Base-by-base conservation (phyloP, 1,284 basidiomycete species). In the Clitocybe nebularis region DNA sequence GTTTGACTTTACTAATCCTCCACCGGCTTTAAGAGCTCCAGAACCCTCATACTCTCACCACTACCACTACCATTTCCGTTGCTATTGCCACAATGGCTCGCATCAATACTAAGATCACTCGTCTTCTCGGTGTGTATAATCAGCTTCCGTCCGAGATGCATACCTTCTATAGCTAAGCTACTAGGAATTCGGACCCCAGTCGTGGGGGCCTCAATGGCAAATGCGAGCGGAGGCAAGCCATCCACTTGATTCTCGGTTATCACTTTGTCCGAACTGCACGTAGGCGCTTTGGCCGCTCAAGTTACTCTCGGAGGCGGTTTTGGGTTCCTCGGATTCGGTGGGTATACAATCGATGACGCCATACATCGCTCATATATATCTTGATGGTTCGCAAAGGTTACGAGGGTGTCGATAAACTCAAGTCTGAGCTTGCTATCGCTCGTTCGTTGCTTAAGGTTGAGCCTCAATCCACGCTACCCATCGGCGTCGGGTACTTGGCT, bases 401-500 rank as follows among this genome's bases (percentile, higher is more conserved):
- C 51, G 58, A 59, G 39, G 59, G 61, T 23, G 54, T 64, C 5
- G 67, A 74, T 30, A 56, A 58, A 32, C 59, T 86, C 43, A 61
- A 54, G 41, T 50, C 63, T 30, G 75, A 85, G 52, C 55, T 87
- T 23, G 57, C 59, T 19, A 51, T 74, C 21, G 77, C 75, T 16
- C 74, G 75, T 9, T 51, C 59, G 17, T 46, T 58, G 8, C 61
- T 78, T 25, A 56, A 57, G 23, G 46, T 61, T 13, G 40, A 57
- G 8, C 55, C 61, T 28, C 48, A 61, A 25, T 60, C 61, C 2
- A 57, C 62, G 4, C 63, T 86, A 34, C 74, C 72, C n/a, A 70
- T 89, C 44, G 87, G 87, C 25, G 72, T 84, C n/a, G 85, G 85
- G 4, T 86, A 79, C 56, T 64, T 89, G 21, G 74, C 66, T 7